Percentiles rank a stretch among this genome's conserved stretches.
phyloP scores from a whole-genome alignment of 2,329 filamentous ascomycete species.

The Fusarium robinianum region DNA sequence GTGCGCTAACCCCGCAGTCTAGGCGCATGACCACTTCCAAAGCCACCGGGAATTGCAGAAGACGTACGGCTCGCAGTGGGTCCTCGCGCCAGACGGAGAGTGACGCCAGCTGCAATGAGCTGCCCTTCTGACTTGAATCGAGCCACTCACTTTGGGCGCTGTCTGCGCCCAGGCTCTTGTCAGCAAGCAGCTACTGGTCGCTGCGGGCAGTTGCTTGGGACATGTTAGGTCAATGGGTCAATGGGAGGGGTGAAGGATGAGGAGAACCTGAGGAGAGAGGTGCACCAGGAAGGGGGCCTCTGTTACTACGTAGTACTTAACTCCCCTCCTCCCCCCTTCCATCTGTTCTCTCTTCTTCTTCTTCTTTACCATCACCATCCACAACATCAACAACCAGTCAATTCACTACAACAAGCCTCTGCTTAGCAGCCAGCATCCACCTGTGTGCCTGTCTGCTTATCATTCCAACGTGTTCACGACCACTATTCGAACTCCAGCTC shows the following conservation, averaged over 20 bases:
- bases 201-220: constrained; percentile 24
- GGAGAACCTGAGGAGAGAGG: constrained; percentile 28
- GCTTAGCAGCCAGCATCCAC: constrained; percentile 19
- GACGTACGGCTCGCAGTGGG: constrained; percentile 26
- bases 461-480: constrained; percentile 19
- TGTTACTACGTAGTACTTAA: constrained; percentile 32
- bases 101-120: constrained; percentile 22
- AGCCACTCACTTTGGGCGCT: constrained; percentile 17
- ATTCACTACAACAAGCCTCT: constrained; percentile 23
- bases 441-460: constrained; percentile 22
- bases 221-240: constrained; percentile 23
- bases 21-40: constrained; percentile 31
- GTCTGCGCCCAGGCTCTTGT: no score
- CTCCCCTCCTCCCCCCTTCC: constrained; percentile 30
- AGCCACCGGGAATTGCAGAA: constrained; percentile 18
- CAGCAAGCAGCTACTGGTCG: constrained; percentile 16
- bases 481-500: constrained; percentile 30
- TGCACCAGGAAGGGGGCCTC: constrained; percentile 19
- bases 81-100: constrained; percentile 27
- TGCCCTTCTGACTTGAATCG: constrained; percentile 29
- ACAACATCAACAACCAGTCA: constrained; percentile 25
- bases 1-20: constrained; percentile 28
- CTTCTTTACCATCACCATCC: constrained; percentile 27
- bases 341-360: constrained; percentile 30
- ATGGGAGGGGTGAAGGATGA: constrained; percentile 22